A percentile compares a stretch with the other conserved stretches of the same genome.
These are phyloP conservation scores for Dissoconium aciculare DNA, from an alignment of 2,329 filamentous ascomycete species.

Conservation along the genomic window DNA sequence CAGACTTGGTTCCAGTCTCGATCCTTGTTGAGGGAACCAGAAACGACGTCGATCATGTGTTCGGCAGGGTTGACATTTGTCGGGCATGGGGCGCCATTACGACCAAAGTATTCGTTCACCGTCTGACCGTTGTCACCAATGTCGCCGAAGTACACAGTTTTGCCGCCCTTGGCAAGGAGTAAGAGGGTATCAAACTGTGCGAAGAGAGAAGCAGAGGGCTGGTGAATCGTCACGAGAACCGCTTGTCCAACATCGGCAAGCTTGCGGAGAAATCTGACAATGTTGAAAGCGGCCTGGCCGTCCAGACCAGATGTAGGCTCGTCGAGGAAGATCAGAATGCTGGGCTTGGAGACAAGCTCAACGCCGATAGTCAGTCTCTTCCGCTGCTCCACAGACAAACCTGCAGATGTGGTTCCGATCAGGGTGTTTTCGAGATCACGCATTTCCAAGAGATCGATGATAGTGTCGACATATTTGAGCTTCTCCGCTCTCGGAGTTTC, in stretches of 20 bases:
- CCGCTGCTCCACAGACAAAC: conserved; percentile 39
- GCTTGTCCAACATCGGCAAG: conserved; percentile 52
- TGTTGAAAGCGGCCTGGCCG: conserved; percentile 51
- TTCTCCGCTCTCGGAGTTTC: conserved; percentile 47
- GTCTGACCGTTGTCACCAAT: conserved; percentile 30
- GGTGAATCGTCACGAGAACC: conserved; percentile 55
- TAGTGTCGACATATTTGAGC: conserved; percentile 51
- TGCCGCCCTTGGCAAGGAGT: conserved; percentile 49
- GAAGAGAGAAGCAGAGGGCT: conserved; percentile 53
- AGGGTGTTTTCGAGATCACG: conserved; percentile 49
- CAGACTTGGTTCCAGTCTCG: conserved; percentile 33
- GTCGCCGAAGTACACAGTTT: conserved; percentile 52
- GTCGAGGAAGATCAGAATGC: conserved; percentile 50
- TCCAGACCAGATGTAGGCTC: conserved; percentile 44
- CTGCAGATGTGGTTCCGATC: conserved; percentile 44
- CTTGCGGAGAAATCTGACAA: conserved; percentile 50
- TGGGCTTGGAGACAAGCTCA: conserved; percentile 42
- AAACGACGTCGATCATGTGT: conserved; percentile 36
- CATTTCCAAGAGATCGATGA: conserved; percentile 50
- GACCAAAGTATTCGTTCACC: conserved; percentile 36
- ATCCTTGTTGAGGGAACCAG: conserved; percentile 27
- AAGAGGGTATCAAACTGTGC: conserved; percentile 52
- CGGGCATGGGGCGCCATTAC: conserved; percentile 39
- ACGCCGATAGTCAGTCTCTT: conserved; percentile 44
- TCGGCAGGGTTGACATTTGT: conserved; percentile 40